Evolutionary conservation across 495 filamentous ascomycete genomes (phyloP).

Genomic region (Penicillium soppii): DNA sequence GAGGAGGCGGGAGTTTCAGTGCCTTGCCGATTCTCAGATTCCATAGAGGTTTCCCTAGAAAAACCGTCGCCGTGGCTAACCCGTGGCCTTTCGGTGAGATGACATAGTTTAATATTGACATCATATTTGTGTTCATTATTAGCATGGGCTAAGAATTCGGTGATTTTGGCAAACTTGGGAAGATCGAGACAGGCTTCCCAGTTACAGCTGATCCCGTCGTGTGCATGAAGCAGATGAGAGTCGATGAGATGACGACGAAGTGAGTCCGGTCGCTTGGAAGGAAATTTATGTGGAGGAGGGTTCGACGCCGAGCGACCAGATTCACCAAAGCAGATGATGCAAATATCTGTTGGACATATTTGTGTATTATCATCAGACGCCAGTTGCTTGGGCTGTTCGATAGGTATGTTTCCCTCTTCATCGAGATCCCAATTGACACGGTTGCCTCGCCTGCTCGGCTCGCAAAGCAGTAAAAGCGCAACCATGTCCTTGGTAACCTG

Average conservation of each 20-base stretch:
- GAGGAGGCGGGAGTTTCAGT: too few species aligned
- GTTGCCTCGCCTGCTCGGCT: slow-evolving; percentile 25
- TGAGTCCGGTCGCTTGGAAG: slow-evolving; percentile 26
- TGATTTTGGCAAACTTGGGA: slow-evolving; percentile 22
- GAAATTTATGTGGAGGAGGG: slow-evolving; percentile 29
- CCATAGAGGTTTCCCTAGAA: too few species aligned
- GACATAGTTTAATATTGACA: slow-evolving; percentile 25
- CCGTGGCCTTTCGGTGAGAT: too few species aligned
- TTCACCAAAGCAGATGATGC: slow-evolving; percentile 29
- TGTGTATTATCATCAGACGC: neutral
- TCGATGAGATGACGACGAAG: slow-evolving; percentile 27
- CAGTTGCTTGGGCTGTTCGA: slow-evolving; percentile 15
- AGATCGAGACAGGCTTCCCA: slow-evolving; percentile 24
- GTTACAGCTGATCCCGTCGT: slow-evolving; percentile 26
- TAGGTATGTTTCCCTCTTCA: slow-evolving; percentile 6
- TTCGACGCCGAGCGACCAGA: slow-evolving; percentile 25
- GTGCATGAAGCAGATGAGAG: slow-evolving; percentile 19
- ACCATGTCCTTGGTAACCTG: slow-evolving; percentile 32
- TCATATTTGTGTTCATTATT: slow-evolving; percentile 20
- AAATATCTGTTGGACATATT: slow-evolving; percentile 24
- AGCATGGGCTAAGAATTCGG: slow-evolving; percentile 30
- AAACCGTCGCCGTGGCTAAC: too few species aligned
- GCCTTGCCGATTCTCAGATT: too few species aligned
- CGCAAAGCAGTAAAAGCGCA: slow-evolving; percentile 18
- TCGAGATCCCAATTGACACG: slow-evolving; percentile 22